These are phyloP conservation scores for Botrytis fragariae DNA, from an alignment of 2,329 filamentous ascomycete species.

Conservation along the genomic window DNA sequence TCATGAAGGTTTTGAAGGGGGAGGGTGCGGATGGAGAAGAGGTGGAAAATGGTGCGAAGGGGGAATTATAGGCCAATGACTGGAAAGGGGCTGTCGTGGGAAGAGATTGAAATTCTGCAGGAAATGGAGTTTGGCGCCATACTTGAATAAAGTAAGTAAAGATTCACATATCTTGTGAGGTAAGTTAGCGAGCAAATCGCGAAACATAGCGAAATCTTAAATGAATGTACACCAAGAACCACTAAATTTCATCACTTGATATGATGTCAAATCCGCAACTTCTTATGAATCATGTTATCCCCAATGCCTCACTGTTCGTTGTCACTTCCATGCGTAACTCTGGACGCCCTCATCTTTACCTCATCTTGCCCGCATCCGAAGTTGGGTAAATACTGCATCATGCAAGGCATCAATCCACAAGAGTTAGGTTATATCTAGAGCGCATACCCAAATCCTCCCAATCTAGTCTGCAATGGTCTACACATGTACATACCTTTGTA, in stretches of 20 bases:
- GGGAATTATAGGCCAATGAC: neutral
- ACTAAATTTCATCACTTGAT: neutral
- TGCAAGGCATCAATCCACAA: neutral
- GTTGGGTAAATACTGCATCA: neutral
- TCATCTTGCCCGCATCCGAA: neutral
- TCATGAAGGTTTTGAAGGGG: constrained; percentile 50
- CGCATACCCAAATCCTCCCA: neutral
- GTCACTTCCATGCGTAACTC: neutral
- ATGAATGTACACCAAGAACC: neutral
- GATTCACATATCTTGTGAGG: neutral
- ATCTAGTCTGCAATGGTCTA: neutral
- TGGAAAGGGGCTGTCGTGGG: neutral
- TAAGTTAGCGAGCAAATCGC: neutral
- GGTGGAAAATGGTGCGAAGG: neutral
- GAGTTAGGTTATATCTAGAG: neutral
- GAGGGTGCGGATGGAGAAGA: constrained; percentile 6
- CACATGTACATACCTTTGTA: neutral
- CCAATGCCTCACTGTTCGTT: neutral
- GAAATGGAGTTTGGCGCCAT: neutral
- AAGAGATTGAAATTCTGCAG: neutral
- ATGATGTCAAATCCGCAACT: neutral
- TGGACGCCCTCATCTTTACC: neutral
- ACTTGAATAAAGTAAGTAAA: neutral
- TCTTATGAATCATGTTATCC: too few species aligned
- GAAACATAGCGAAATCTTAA: neutral